These are phyloP conservation scores for Cystobasidium tubakii DNA, from an alignment of 768 basidiomycete genomes.

Conservation along the genomic window DNA sequence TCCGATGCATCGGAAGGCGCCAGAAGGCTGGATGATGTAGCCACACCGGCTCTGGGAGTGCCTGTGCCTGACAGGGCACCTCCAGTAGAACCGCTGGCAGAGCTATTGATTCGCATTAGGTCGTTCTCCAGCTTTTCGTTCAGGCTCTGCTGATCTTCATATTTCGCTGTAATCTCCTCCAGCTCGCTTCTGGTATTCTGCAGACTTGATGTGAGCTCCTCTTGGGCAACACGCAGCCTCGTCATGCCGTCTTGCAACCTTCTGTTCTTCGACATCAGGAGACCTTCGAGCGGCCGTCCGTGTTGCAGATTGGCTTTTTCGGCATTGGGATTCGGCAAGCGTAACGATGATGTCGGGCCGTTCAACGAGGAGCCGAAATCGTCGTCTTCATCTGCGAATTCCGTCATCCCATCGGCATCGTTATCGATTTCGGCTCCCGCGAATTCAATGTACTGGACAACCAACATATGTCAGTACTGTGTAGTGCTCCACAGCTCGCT, in stretches of 20 bases:
- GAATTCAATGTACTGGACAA: conserved; percentile 85
- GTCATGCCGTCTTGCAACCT: conserved; percentile 86
- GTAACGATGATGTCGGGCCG: conserved; percentile 48
- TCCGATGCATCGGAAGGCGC: conserved; percentile 52
- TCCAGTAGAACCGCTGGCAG: conserved; percentile 41
- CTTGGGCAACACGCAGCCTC: conserved; percentile 75
- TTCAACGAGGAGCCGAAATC: conserved; percentile 42
- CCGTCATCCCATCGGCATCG: conserved; percentile 50
- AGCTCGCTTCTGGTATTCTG: conserved; percentile 59
- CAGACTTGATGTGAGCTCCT: conserved; percentile 70
- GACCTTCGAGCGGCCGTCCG: conserved; percentile 77
- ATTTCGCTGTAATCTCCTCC: conserved; percentile 58
- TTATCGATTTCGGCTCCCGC: conserved; percentile 74
- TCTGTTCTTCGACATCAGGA: conserved; percentile 90
- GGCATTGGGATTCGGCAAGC: conserved; percentile 82
- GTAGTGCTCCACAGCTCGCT: background rate
- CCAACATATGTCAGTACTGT: background rate
- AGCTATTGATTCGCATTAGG: conserved; percentile 70
- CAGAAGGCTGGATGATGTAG: conserved; percentile 41
- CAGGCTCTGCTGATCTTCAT: conserved; percentile 69
- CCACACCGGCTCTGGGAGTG: background rate
- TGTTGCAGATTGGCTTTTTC: conserved; percentile 69
- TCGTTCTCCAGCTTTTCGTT: conserved; percentile 92
- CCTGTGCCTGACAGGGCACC: background rate
- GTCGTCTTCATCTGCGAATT: conserved; percentile 42